A percentile compares a stretch with the other conserved stretches of the same genome.
Evolutionary conservation across 129 eudicot species (phyloP).

Genomic region (carrot (Daucus carota)): DNA sequence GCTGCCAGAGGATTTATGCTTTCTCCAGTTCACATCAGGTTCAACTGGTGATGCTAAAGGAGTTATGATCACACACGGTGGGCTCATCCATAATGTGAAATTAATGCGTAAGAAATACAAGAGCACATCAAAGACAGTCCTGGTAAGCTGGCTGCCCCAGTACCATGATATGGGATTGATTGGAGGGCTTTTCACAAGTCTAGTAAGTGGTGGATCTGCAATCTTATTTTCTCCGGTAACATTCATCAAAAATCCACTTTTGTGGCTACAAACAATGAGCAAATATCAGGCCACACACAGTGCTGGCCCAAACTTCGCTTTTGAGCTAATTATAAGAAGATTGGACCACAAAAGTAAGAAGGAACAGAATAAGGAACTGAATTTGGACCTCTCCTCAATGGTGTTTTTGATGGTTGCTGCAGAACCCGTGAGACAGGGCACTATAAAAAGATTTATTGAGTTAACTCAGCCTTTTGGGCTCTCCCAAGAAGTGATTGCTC

Average conservation of each 20-base stretch:
- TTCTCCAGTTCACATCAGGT: conserved; percentile 48
- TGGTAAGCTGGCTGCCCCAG: conserved; percentile 45
- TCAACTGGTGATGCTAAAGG: conserved; percentile 53
- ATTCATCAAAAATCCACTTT: conserved; percentile 37
- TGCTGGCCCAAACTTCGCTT: conserved; percentile 42
- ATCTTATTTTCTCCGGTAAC: conserved; percentile 33
- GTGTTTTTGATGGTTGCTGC: conserved; percentile 46
- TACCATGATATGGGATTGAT: conserved; percentile 50
- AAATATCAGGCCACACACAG: conserved; percentile 33
- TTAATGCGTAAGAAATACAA: conserved; percentile 40
- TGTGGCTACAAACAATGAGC: conserved; percentile 45
- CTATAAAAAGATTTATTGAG: conserved; percentile 34
- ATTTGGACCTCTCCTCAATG: conserved; percentile 40
- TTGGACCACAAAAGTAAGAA: conserved; percentile 19
- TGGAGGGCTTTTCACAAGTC: conserved; percentile 31
- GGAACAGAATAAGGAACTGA: conserved; percentile 6
- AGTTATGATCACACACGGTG: conserved; percentile 41
- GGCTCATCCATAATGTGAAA: conserved; percentile 39
- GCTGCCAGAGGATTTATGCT: conserved; percentile 29
- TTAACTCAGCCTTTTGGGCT: conserved; percentile 36
- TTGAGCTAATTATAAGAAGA: conserved; percentile 31
- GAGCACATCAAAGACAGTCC: conserved; percentile 32
- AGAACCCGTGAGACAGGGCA: conserved; percentile 38
- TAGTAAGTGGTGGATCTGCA: conserved; percentile 32
- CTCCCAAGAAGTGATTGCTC: conserved; percentile 40